A percentile compares a stretch with the other conserved stretches of the same genome.
Evolutionary conservation across 139 green algal genomes (phyloP).

Genomic region (Coelastrella sp.): DNA sequence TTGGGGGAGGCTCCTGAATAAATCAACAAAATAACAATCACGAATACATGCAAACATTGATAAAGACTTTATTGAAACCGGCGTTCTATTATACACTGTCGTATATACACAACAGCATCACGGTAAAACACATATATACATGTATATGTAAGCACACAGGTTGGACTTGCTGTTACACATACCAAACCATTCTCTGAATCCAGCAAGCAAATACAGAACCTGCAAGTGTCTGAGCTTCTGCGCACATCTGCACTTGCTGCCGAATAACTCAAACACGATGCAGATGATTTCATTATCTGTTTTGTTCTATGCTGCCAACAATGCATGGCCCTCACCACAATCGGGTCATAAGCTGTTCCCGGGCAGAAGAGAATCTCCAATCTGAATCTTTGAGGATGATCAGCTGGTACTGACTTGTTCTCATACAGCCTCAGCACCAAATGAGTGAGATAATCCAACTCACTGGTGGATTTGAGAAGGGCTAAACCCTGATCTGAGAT

Average conservation of each 20-base stretch:
- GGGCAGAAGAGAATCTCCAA: slow-evolving; percentile 88
- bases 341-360: slow-evolving; percentile 80
- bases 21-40: no score
- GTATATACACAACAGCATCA: no score
- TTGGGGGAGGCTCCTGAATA: neutral
- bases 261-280: neutral
- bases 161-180: no score
- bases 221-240: no score
- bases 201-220: no score
- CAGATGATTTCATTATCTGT: neutral
- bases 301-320: no score
- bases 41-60: neutral
- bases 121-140: no score
- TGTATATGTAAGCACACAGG: no score
- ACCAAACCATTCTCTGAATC: no score
- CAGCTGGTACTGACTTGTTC: slow-evolving; percentile 23
- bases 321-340: slow-evolving; percentile 6
- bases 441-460: slow-evolving; percentile 98
- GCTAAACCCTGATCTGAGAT: slow-evolving; percentile 51
- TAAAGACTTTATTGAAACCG: neutral
- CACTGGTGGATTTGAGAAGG: slow-evolving; percentile 68
- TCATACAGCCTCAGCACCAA: slow-evolving; percentile 85
- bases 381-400: slow-evolving; percentile 76
- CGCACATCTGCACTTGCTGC: neutral
- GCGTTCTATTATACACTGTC: neutral